Conservation (phyloP, 768 basidiomycete genomes). For the Boletus vinaceobasis region DNA sequence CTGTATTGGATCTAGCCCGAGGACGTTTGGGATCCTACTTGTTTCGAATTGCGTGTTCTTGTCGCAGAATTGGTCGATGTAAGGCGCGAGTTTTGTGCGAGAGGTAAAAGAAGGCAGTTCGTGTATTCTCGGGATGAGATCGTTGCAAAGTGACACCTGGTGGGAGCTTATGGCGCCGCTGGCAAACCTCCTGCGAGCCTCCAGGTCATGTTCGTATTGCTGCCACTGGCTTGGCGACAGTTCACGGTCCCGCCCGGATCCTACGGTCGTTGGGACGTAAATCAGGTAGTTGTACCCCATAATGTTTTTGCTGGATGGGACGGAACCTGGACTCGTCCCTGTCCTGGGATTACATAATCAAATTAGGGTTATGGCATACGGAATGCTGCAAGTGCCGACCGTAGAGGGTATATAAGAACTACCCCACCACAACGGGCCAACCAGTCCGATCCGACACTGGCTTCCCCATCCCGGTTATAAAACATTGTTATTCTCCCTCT, state of each 20-base stretch:
- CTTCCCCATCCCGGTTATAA: not conserved
- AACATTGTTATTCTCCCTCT: no score
- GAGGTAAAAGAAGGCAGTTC: not conserved
- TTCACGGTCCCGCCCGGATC: constrained; percentile 11
- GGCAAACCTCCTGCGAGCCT: not conserved
- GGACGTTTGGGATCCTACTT: not conserved
- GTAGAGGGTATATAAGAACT: not conserved
- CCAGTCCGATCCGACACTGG: not conserved
- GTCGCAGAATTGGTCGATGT: not conserved
- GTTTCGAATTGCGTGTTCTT: not conserved
- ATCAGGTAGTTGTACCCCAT: no score
- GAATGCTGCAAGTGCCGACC: constrained; percentile 4
- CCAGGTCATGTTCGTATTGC: not conserved
- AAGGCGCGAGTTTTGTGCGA: not conserved
- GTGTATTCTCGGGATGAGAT: not conserved
- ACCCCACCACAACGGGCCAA: not conserved
- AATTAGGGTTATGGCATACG: not conserved
- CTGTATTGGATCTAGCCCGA: not conserved
- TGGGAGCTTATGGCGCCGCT: not conserved
- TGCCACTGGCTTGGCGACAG: not conserved
- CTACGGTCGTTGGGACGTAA: constrained; percentile 7
- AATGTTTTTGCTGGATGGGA: no score
- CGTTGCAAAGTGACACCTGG: not conserved
- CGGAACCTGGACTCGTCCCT: no score
- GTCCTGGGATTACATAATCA: constrained; percentile 19